Percentiles rank a stretch among this genome's conserved stretches.
phyloP scores from a whole-genome alignment of 352 stramenopile species.

The Phytophthora pistaciae region DNA sequence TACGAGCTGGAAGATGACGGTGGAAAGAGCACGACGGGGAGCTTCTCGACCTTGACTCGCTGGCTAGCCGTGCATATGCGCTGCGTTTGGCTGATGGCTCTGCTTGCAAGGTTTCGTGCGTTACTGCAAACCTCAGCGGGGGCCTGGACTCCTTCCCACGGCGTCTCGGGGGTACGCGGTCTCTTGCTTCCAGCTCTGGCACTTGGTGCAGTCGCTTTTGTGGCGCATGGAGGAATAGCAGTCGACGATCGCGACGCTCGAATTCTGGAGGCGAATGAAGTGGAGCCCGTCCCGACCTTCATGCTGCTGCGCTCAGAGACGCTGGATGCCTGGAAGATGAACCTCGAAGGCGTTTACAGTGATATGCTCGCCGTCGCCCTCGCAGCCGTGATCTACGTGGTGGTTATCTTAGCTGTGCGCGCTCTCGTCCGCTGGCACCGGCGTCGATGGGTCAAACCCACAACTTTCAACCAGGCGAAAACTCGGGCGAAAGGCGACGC shows the following conservation, averaged over 20 bases:
- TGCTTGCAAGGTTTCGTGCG: constrained; percentile 52
- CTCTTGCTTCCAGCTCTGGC: constrained; percentile 48
- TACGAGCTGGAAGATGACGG: constrained; percentile 59
- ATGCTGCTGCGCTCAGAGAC: constrained; percentile 66
- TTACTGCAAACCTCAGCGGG: constrained; percentile 59
- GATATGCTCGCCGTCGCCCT: constrained; percentile 55
- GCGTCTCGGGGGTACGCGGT: constrained; percentile 50
- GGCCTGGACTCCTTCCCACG: constrained; percentile 55
- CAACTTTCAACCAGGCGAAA: constrained; percentile 26
- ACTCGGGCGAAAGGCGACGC: constrained; percentile 15
- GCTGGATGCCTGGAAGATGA: constrained; percentile 69
- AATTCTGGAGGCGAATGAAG: constrained; percentile 63
- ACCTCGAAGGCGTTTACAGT: constrained; percentile 61
- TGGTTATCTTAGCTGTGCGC: constrained; percentile 34
- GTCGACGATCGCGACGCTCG: constrained; percentile 51
- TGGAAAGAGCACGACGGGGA: constrained; percentile 43
- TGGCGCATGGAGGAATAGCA: constrained; percentile 43
- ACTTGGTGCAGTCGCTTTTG: constrained; percentile 46
- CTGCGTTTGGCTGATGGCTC: constrained; percentile 54
- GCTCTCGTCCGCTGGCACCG: constrained; percentile 29
- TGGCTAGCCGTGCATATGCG: constrained; percentile 62
- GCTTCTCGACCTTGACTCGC: constrained; percentile 43
- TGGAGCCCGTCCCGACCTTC: constrained; percentile 59
- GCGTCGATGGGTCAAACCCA: constrained; percentile 31
- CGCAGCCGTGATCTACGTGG: constrained; percentile 48